Base-by-base conservation (phyloP, 1,284 basidiomycete species). In the Cryptococcus deneoformans region DNA sequence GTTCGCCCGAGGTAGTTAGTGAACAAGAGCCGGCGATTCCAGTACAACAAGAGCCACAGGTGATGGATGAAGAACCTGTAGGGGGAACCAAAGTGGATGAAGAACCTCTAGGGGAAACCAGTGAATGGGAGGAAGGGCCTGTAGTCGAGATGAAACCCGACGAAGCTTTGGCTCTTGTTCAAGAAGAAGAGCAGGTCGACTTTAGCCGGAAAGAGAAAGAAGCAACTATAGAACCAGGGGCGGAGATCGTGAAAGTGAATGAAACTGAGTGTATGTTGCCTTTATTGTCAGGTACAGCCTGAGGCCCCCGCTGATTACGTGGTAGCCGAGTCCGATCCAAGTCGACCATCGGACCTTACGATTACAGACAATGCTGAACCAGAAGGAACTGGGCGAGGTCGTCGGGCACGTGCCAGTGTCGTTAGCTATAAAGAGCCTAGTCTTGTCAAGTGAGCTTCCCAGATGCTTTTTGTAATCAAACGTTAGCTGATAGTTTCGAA, bases 371-470 rank as follows among this genome's bases (percentile, higher is more conserved):
- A 7, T 49, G 47, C 37, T n/a, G 47, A 49, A 37, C 10, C 40
- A 8, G 68, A 65, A 3, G 64, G 62, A 42, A 58, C 52, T 4
- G 63, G 61, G 9, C 81, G 89, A 54, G 87, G 88, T 69, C 80
- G 87, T 59, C 81, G 90, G 55, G 77, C 83, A 12, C 82, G 90
- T 46, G 90, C 86, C 79, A 91, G 89, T 66, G 57, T 61, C 2
- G 81, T 92, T 54, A 92, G 92, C 72, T 92, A 93, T 68, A 83
- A 90, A 1, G 90, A 93, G 73, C 90, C 90, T 10, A 92, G 90
- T 75, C 81, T 93, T 36, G 91, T 90, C 73, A 92, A 88, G 89
- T 91, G 73, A 63, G 87, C 29, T 29, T 29, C 3, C 29, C 29
- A 85, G 3, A 5, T 5, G 16, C 2, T 11, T 11, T 48, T 48